Evolutionary conservation across 306 rosid genomes (phyloP), one percentile per base, ranked within the genome.

Genomic region (Comarum palustre): DNA sequence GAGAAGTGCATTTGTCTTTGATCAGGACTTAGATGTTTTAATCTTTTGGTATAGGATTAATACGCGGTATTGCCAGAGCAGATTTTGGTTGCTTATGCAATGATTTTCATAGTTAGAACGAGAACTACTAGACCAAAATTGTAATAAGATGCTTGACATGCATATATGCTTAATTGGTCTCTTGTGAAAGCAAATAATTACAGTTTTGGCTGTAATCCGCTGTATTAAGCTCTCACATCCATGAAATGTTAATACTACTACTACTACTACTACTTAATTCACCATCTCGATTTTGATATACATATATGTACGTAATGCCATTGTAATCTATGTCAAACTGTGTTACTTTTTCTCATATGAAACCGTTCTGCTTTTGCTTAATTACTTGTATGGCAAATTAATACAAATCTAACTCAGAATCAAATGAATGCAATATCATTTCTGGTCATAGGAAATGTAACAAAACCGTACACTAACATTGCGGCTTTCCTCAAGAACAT

Each of bases 31-130:
- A 32, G 15, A 19, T 17, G 42, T 32, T 29, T 61, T 24, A 19
- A 8, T 62, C 34, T 62, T 45, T 34, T 34, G 45, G 43, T 62
- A 62, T 3, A 62, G 67, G 41, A 6, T 62, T 17, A 34, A 62
- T 34, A 45, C 11, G 16, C 45, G 25, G 45, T 60, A 34, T 34
- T 62, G 45, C 67, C 45, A 8, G 4, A 62, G 46, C 45, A 62
- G 46, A 17, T 62, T 62, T 62, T 34, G 67, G 67, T 62, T 62
- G 45, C 67, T 62, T 62, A 62, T 62, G 67, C 67, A 62, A 62
- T 57, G 63, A 27, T 62, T 62, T 62, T 62, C 67, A 17, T 17
- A 34, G 45, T 25, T 19, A 62, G 67, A 34, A 32, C 45, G 27
- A 17, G 67, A 34, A 16, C 45, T 19, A 62, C 22, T 34, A 19